phyloP scores from a whole-genome alignment of 129 eudicot species.

The Saposhnikovia divaricata region DNA sequence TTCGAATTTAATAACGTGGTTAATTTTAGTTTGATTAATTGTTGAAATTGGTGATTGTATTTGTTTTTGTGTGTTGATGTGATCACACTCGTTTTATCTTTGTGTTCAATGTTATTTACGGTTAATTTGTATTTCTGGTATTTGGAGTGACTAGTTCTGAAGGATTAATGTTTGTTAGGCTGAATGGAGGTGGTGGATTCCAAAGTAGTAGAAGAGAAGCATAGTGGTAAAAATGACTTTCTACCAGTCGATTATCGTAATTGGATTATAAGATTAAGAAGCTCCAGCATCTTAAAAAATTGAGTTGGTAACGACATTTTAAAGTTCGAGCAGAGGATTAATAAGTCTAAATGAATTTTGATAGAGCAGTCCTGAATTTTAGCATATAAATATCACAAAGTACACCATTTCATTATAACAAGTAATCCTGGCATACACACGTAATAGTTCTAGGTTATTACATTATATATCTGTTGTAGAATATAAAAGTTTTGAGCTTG shows the following conservation, averaged over 20 bases:
- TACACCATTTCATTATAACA: neutral
- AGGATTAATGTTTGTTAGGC: neutral
- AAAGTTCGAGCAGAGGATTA: too few relatives aligned
- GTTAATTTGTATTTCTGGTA: neutral
- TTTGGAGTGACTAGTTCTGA: neutral
- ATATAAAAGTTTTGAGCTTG: too few relatives aligned
- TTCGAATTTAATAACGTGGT: neutral
- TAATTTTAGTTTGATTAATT: neutral
- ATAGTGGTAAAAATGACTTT: neutral
- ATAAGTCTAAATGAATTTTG: too few relatives aligned
- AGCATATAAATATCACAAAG: too few relatives aligned
- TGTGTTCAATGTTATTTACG: neutral
- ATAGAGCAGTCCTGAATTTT: too few relatives aligned
- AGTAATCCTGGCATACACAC: neutral
- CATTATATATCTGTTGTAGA: too few relatives aligned
- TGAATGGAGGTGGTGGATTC: neutral
- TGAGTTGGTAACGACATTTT: neutral
- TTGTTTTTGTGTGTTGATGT: neutral
- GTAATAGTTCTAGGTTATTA: neutral
- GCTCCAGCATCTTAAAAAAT: neutral
- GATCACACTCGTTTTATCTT: neutral
- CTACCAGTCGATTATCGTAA: neutral
- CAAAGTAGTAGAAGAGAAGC: neutral
- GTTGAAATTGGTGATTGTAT: too few relatives aligned
- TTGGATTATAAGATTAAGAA: neutral